Evolutionary conservation across 768 basidiomycete species (phyloP).

Genomic region (Hydnomerulius pinastri): DNA sequence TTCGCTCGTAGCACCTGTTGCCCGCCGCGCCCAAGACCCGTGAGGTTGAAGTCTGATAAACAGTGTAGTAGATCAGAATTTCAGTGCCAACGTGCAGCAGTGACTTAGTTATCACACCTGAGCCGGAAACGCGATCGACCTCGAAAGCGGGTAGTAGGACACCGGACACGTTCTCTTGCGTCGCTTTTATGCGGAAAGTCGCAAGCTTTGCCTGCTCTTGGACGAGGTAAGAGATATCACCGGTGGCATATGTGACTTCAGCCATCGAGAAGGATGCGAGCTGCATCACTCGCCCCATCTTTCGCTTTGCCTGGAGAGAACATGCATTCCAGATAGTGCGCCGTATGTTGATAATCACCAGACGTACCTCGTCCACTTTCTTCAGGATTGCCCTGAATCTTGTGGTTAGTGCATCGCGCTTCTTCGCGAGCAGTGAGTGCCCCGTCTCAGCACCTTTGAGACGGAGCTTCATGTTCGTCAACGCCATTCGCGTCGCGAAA

Average conservation of each 20-base stretch:
- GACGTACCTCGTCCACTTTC: slow-evolving; percentile 94
- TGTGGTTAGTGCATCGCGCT: slow-evolving; percentile 94
- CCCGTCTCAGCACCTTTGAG: slow-evolving; percentile 94
- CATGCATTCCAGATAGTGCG: slow-evolving; percentile 19
- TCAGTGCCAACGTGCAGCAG: slow-evolving; percentile 1
- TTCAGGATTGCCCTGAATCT: slow-evolving; percentile 91
- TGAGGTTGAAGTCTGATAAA: slow-evolving; percentile 90
- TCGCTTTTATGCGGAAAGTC: slow-evolving; percentile 89
- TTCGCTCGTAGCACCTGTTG: slow-evolving; percentile 95
- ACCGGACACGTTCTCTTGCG: slow-evolving; percentile 97
- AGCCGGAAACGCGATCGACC: slow-evolving; percentile 81
- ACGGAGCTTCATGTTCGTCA: slow-evolving; percentile 88
- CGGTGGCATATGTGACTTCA: slow-evolving; percentile 96
- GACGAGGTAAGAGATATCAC: slow-evolving; percentile 96
- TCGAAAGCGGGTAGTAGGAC: slow-evolving; percentile 96
- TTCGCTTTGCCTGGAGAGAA: slow-evolving; percentile 82
- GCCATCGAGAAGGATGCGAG: slow-evolving; percentile 98
- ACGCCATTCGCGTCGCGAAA: slow-evolving; percentile 96
- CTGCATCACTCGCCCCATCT: slow-evolving; percentile 99
- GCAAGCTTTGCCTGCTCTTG: slow-evolving; percentile 94
- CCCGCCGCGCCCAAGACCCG: slow-evolving; percentile 94
- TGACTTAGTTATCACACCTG: slow-evolving; percentile 49
- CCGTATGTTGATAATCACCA: not conserved
- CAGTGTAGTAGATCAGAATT: not conserved
- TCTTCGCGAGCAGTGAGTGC: slow-evolving; percentile 94